Percentiles rank a stretch among this genome's conserved stretches.
Evolutionary conservation across 108 stramenopile species (phyloP).

Genomic region (Thalassiosira profunda): DNA sequence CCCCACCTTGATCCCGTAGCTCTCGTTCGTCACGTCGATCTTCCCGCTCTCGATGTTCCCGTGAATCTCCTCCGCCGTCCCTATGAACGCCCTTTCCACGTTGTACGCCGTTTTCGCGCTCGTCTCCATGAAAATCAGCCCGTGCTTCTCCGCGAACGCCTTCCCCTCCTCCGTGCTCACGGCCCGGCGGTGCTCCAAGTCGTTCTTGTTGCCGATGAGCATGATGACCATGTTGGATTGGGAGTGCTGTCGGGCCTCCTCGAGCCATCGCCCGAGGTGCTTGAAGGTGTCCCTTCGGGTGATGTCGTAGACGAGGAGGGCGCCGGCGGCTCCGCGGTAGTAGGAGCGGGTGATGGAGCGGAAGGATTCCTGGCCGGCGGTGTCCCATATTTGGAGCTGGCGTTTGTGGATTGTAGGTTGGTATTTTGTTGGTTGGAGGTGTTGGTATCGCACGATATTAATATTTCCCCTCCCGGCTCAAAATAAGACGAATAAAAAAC

Average conservation of each 20-base stretch:
- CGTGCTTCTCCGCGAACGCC: constrained; percentile 97
- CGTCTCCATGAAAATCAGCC: constrained; percentile 98
- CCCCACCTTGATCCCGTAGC: constrained; percentile 96
- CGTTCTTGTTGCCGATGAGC: constrained; percentile 98
- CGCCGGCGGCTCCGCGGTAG: constrained; percentile 99
- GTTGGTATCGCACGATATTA: too few species aligned
- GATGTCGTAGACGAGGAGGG: constrained; percentile 99
- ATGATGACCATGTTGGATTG: constrained; percentile 99
- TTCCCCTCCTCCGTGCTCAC: constrained; percentile 92
- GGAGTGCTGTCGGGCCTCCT: constrained; percentile 98
- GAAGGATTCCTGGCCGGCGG: constrained; percentile 97
- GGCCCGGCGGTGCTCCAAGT: constrained; percentile 94
- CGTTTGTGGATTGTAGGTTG: constrained; percentile 1
- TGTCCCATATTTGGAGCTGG: constrained; percentile 91
- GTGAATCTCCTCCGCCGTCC: constrained; percentile 98
- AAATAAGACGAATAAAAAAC: not conserved
- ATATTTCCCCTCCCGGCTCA: too few species aligned
- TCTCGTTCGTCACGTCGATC: constrained; percentile 98
- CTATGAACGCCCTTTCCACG: constrained; percentile 98
- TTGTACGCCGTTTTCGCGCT: constrained; percentile 98
- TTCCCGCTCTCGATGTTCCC: constrained; percentile 95
- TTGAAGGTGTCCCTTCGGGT: constrained; percentile 99
- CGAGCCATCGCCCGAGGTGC: constrained; percentile 97
- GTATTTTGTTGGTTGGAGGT: not conserved
- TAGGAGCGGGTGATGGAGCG: constrained; percentile 99